A percentile compares a stretch with the other conserved stretches of the same genome.
Evolutionary conservation across 805 yeast genomes (phyloP).

Genomic region (Saccharomycopsis capsularis): DNA sequence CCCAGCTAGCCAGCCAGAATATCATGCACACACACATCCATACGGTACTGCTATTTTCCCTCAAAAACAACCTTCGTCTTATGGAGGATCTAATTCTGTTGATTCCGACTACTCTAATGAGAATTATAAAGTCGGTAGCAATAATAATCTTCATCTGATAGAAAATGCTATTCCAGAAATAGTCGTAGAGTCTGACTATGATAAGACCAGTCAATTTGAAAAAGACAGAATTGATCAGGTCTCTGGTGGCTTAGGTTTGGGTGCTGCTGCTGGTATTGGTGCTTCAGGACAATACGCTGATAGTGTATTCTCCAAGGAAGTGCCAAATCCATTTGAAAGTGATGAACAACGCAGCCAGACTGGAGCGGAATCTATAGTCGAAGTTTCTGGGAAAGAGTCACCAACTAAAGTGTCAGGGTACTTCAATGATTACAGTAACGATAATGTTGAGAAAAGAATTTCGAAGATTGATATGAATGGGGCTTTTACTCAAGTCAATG

Average conservation of each 20-base stretch:
- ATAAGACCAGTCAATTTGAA: conserved; percentile 8
- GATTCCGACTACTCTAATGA: too few relatives aligned
- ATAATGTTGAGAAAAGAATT: conserved; percentile 12
- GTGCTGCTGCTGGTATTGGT: too few relatives aligned
- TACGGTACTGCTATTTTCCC: too few relatives aligned
- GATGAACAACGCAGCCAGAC: neutral
- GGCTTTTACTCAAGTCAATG: neutral
- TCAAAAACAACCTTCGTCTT: too few relatives aligned
- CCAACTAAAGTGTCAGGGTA: conserved; percentile 1
- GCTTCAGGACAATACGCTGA: neutral
- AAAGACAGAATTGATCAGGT: neutral
- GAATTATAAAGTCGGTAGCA: too few relatives aligned
- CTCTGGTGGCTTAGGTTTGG: too few relatives aligned
- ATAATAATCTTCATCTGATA: too few relatives aligned
- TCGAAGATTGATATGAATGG: conserved; percentile 7
- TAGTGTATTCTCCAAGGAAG: neutral
- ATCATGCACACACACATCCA: conserved; percentile 1
- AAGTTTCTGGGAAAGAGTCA: neutral
- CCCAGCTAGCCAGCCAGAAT: too few relatives aligned
- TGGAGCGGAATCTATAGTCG: neutral
- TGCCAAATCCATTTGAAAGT: neutral
- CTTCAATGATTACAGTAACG: conserved; percentile 14
- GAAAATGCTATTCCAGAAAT: too few relatives aligned
- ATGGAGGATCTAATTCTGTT: too few relatives aligned
- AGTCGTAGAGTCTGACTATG: conserved; percentile 5